Percentiles rank a stretch among this genome's conserved stretches.
phyloP scores from a whole-genome alignment of 1,139 yeast genomes.

The Sugiyamaella japonica region DNA sequence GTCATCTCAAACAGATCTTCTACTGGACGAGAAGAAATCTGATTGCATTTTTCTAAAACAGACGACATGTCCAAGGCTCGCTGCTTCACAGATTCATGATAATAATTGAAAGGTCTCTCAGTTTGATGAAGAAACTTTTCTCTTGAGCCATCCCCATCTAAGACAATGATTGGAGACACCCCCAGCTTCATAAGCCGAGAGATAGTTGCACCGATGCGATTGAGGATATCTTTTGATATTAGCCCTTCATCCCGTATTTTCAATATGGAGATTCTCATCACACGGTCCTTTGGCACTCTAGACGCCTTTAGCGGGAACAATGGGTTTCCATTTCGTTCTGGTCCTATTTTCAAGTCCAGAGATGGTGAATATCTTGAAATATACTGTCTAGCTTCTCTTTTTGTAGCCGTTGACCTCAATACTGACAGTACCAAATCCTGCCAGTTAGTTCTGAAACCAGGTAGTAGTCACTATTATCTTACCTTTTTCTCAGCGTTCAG shows the following conservation, averaged over 20 bases:
- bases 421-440: slow-evolving; percentile 59
- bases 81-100: slow-evolving; percentile 28
- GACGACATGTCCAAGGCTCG: slow-evolving; percentile 32
- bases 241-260: slow-evolving; percentile 46
- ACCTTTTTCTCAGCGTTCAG: slow-evolving; percentile 20
- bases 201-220: slow-evolving; percentile 52
- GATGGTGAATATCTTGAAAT: slow-evolving; percentile 48
- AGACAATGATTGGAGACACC: slow-evolving; percentile 44
- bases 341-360: slow-evolving; percentile 13
- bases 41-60: slow-evolving; percentile 28
- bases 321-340: neutral
- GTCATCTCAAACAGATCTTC: slow-evolving; percentile 41
- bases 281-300: slow-evolving; percentile 12
- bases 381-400: slow-evolving; percentile 63
- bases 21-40: slow-evolving; percentile 35
- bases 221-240: slow-evolving; percentile 42
- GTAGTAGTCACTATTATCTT: too few relatives aligned
- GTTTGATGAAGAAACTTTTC: slow-evolving; percentile 30
- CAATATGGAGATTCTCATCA: slow-evolving; percentile 51
- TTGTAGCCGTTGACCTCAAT: slow-evolving; percentile 63
- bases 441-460: slow-evolving; percentile 1
- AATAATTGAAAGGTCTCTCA: slow-evolving; percentile 26
- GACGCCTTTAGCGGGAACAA: slow-evolving; percentile 7
- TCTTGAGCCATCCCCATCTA: slow-evolving; percentile 41
- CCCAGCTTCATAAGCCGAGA: slow-evolving; percentile 54